Conservation (phyloP, 495 filamentous ascomycete species). For the Cenococcum geophilum region DNA sequence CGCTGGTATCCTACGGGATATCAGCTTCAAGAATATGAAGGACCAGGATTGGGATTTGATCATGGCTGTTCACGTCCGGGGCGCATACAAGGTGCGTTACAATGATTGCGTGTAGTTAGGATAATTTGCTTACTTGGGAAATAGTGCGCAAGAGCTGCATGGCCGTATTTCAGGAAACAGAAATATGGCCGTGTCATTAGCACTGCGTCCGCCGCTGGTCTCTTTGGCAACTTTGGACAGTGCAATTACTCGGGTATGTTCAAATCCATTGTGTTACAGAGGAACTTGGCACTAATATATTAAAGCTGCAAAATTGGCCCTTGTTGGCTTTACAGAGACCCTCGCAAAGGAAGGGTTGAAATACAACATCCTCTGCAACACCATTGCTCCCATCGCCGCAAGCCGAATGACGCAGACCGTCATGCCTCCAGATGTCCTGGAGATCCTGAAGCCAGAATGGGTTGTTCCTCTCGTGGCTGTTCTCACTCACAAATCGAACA, state of each 20-base stretch:
- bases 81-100: conserved; percentile 72
- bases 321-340: conserved; percentile 97
- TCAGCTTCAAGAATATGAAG: conserved; percentile 99
- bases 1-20: conserved; percentile 90
- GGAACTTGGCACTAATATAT: conserved; percentile 17
- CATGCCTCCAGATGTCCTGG: conserved; percentile 91
- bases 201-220: conserved; percentile 88
- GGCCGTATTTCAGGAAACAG: conserved; percentile 97
- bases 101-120: no score
- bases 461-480: conserved; percentile 90
- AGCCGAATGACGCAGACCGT: conserved; percentile 96
- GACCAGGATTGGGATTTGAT: conserved; percentile 96
- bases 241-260: conserved; percentile 79
- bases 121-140: not conserved
- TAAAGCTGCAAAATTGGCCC: conserved; percentile 81
- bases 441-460: conserved; percentile 89
- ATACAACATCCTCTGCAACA: conserved; percentile 96
- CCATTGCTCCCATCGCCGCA: conserved; percentile 93
- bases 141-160: conserved; percentile 85
- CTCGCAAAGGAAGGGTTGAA: conserved; percentile 96
- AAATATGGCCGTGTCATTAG: conserved; percentile 97
- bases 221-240: conserved; percentile 95
- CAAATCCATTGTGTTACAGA: not conserved
- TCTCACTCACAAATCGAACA: conserved; percentile 83
- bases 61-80: conserved; percentile 87